Evolutionary conservation across 352 stramenopile species (phyloP).

Genomic region (Pythium utonaiense): DNA sequence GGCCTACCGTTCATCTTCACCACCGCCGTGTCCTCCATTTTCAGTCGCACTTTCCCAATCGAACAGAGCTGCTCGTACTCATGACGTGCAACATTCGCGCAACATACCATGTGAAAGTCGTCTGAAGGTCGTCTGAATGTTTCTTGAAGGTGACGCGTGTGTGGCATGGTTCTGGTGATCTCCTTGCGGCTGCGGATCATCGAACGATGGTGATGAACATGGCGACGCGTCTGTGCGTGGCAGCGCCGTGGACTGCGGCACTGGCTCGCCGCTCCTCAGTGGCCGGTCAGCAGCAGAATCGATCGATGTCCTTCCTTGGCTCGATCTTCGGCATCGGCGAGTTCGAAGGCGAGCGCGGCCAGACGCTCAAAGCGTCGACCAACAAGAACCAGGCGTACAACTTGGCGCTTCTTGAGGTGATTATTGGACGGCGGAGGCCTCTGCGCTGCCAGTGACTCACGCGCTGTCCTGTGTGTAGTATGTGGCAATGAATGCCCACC

Average conservation of each 20-base stretch:
- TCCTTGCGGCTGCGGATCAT: background rate
- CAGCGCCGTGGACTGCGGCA: slow-evolving; percentile 4
- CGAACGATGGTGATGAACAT: slow-evolving; percentile 4
- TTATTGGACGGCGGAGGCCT: slow-evolving; percentile 10
- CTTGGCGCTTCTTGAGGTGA: slow-evolving; percentile 57
- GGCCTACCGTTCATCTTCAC: background rate
- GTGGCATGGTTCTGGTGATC: slow-evolving; percentile 15
- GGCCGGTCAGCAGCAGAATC: slow-evolving; percentile 7
- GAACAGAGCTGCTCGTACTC: background rate
- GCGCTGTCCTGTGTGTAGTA: slow-evolving; percentile 35
- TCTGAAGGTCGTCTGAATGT: slow-evolving; percentile 19
- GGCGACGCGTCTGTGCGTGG: slow-evolving; percentile 2
- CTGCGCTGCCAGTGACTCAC: background rate
- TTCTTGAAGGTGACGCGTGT: background rate
- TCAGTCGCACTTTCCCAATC: background rate
- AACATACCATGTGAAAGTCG: slow-evolving; percentile 1
- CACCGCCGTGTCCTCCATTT: too few relatives aligned
- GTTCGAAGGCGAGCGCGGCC: slow-evolving; percentile 66
- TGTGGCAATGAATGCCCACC: slow-evolving; percentile 75
- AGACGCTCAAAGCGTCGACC: slow-evolving; percentile 46
- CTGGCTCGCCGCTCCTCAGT: background rate
- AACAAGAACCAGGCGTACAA: slow-evolving; percentile 73
- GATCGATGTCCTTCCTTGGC: slow-evolving; percentile 62
- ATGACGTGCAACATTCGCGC: slow-evolving; percentile 2
- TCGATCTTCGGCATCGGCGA: slow-evolving; percentile 82